Conservation (phyloP, 208 protist species). For the Trypanosoma platydactyli region DNA sequence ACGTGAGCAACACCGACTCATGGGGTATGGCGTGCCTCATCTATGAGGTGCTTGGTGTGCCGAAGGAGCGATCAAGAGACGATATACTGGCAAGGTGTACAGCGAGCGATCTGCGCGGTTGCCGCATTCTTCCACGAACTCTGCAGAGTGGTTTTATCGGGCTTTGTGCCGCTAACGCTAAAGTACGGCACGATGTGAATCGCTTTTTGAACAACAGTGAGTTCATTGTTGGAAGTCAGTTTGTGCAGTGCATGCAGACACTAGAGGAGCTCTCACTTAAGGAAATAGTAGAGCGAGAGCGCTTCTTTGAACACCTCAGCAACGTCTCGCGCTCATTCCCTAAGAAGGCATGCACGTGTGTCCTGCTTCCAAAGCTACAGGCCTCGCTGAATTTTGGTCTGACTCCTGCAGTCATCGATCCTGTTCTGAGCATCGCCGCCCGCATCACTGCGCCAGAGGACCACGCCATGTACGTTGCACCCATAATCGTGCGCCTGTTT, state of each 20-base stretch:
- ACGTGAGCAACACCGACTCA: conserved; percentile 51
- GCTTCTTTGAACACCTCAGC: conserved; percentile 56
- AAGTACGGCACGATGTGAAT: conserved; percentile 41
- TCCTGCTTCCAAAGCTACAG: conserved; percentile 58
- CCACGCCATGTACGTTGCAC: conserved; percentile 54
- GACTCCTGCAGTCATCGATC: conserved; percentile 42
- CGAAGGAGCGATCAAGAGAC: conserved; percentile 13
- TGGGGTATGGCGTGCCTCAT: conserved; percentile 83
- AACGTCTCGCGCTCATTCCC: conserved; percentile 51
- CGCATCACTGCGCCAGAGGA: conserved; percentile 41
- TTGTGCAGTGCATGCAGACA: conserved; percentile 56
- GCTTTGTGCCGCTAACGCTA: conserved; percentile 52
- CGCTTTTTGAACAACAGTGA: conserved; percentile 49
- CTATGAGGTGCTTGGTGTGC: conserved; percentile 58
- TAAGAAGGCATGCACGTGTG: conserved; percentile 47
- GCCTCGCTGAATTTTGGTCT: conserved; percentile 54
- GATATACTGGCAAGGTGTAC: conserved; percentile 15
- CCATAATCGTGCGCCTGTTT: conserved; percentile 66
- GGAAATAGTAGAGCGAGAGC: conserved; percentile 52
- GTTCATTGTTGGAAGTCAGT: conserved; percentile 62
- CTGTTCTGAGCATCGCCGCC: conserved; percentile 58
- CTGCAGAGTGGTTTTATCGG: conserved; percentile 49
- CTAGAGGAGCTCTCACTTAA: conserved; percentile 74
- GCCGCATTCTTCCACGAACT: conserved; percentile 42
- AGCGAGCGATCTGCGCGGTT: conserved; percentile 29